Evolutionary conservation across 1,284 basidiomycete species (phyloP).

Genomic region (Ceratobasidium sp.): DNA sequence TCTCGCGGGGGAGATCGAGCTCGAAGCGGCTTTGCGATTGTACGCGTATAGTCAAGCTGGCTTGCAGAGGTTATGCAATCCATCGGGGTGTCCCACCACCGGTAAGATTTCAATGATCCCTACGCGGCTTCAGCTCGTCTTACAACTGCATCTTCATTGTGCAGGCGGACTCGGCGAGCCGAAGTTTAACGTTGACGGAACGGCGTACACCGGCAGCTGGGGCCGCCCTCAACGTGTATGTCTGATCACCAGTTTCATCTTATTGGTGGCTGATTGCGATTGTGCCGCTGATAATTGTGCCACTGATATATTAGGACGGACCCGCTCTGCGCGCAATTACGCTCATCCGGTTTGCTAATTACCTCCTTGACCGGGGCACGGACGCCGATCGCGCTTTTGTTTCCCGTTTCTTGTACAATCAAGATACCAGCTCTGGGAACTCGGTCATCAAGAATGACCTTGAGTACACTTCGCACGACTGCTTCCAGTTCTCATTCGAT

Average conservation of each 20-base stretch:
- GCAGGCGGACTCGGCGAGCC: constrained; percentile 63
- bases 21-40: constrained; percentile 52
- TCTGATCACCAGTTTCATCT: neutral
- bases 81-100: constrained; percentile 53
- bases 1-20: constrained; percentile 43
- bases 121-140: constrained; percentile 50
- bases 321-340: constrained; percentile 59
- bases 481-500: constrained; percentile 55
- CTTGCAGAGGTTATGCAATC: constrained; percentile 56
- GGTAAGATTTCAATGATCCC: constrained; percentile 6
- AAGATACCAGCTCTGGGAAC: constrained; percentile 47
- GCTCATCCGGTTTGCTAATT: constrained; percentile 56
- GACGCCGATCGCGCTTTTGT: constrained; percentile 54
- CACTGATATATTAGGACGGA: constrained; percentile 59
- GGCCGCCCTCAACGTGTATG: constrained; percentile 57
- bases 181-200: constrained; percentile 59
- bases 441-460: constrained; percentile 60
- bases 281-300: too few species aligned
- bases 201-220: constrained; percentile 56
- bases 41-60: constrained; percentile 53
- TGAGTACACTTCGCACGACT: constrained; percentile 57
- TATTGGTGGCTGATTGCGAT: constrained; percentile 41
- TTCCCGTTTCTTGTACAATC: constrained; percentile 53
- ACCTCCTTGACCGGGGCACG: constrained; percentile 54
- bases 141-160: neutral